A percentile compares a stretch with the other conserved stretches of the same genome.
These are phyloP conservation scores for Pezicula carpinea DNA, from an alignment of 2,329 filamentous ascomycete genomes.

Conservation along the genomic window DNA sequence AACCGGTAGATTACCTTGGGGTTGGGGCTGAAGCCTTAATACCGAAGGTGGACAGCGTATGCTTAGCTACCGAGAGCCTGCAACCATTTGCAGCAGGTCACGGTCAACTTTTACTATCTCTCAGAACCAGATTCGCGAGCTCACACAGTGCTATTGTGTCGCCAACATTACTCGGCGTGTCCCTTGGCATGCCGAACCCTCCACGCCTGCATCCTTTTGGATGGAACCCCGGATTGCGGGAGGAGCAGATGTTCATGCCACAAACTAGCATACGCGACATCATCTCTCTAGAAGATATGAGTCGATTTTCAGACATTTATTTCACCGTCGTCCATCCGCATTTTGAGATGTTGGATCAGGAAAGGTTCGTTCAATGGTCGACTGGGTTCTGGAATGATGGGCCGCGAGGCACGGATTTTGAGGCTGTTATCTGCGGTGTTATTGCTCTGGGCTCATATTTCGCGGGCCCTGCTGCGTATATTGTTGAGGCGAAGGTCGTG, in stretches of 20 bases:
- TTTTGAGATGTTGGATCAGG: neutral
- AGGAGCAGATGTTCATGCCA: neutral
- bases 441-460: neutral
- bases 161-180: neutral
- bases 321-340: neutral
- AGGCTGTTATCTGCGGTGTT: neutral
- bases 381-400: neutral
- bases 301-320: neutral
- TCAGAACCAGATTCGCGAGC: neutral
- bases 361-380: neutral
- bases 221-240: neutral
- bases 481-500: neutral
- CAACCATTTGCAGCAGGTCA: neutral
- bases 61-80: neutral
- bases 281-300: neutral
- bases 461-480: neutral
- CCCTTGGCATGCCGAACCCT: neutral
- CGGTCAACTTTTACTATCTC: too few species aligned
- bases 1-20: too few species aligned
- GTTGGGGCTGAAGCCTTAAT: too few species aligned
- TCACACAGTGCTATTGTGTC: neutral
- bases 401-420: neutral
- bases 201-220: neutral
- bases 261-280: neutral
- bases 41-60: too few species aligned